Conservation (phyloP, 2,329 filamentous ascomycete genomes). For the Xylaria sp. region DNA sequence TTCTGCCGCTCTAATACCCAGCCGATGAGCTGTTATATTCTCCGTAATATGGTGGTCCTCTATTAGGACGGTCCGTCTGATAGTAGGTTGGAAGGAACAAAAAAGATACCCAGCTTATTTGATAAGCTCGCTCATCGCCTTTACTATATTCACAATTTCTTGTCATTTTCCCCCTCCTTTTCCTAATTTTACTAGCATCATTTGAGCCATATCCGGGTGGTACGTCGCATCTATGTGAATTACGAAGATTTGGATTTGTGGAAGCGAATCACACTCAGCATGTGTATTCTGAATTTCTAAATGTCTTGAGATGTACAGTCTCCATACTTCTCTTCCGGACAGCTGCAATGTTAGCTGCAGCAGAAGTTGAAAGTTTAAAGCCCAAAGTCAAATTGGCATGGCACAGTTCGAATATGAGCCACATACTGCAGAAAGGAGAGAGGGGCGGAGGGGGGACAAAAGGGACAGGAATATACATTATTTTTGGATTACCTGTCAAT, state of each 20-base stretch:
- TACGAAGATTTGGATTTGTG: slow-evolving; percentile 30
- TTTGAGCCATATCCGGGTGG: slow-evolving; percentile 26
- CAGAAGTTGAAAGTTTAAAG: slow-evolving; percentile 5
- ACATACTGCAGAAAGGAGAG: slow-evolving; percentile 20
- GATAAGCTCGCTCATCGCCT: slow-evolving; percentile 49
- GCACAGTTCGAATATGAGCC: slow-evolving; percentile 14
- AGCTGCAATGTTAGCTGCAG: neutral
- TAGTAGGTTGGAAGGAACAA: slow-evolving; percentile 39
- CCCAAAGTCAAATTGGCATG: slow-evolving; percentile 18
- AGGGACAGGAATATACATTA: slow-evolving; percentile 35
- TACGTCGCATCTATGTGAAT: slow-evolving; percentile 19
- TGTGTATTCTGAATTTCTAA: slow-evolving; percentile 22
- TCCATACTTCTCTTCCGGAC: neutral
- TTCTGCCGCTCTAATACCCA: slow-evolving; percentile 36
- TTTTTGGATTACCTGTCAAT: slow-evolving; percentile 30
- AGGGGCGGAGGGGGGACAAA: slow-evolving; percentile 1
- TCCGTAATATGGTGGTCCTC: slow-evolving; percentile 39
- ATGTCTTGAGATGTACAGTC: slow-evolving; percentile 16
- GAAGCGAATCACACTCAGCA: slow-evolving; percentile 1
- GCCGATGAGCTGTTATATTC: slow-evolving; percentile 41
- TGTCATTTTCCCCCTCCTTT: slow-evolving; percentile 25
- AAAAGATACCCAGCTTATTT: slow-evolving; percentile 51
- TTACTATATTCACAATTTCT: slow-evolving; percentile 45
- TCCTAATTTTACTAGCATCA: slow-evolving; percentile 24
- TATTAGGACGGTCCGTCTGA: slow-evolving; percentile 34